A percentile compares a stretch with the other conserved stretches of the same genome.
Conservation (phyloP, 2,329 filamentous ascomycete genomes). For the Pseudohalonectria lignicola region DNA sequence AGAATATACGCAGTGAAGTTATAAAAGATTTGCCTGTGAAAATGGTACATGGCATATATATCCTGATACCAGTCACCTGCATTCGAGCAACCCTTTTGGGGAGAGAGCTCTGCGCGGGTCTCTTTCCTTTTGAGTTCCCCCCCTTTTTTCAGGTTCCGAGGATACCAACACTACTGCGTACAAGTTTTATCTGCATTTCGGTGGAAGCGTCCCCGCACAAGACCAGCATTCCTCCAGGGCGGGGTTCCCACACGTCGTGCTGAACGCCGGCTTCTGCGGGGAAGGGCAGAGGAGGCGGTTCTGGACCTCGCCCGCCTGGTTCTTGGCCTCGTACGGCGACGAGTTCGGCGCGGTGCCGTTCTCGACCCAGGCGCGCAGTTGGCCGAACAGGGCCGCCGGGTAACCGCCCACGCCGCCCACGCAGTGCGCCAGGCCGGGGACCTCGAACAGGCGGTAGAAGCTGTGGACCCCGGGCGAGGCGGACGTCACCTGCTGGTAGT, state of each 20-base stretch:
- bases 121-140: too few species aligned
- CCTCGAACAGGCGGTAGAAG: slow-evolving; percentile 19
- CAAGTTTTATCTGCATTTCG: too few species aligned
- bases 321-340: neutral
- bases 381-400: slow-evolving; percentile 14
- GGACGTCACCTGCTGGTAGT: slow-evolving; percentile 12
- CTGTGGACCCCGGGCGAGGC: slow-evolving; percentile 12
- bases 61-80: too few species aligned
- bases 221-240: slow-evolving; percentile 1
- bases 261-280: slow-evolving; percentile 16
- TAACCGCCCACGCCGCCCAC: slow-evolving; percentile 13
- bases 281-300: slow-evolving; percentile 28
- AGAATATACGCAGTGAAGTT: too few species aligned
- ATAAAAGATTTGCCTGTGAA: too few species aligned
- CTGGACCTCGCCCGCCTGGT: neutral
- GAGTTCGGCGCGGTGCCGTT: slow-evolving; percentile 7
- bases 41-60: too few species aligned
- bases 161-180: too few species aligned
- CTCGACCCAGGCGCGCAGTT: slow-evolving; percentile 17
- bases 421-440: slow-evolving; percentile 21
- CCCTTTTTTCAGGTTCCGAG: too few species aligned
- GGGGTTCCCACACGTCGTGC: neutral
- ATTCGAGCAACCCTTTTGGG: too few species aligned
- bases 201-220: neutral
- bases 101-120: too few species aligned